A percentile compares a stretch with the other conserved stretches of the same genome.
Evolutionary conservation across 78 protist species (phyloP).

Genomic region (Anaeramoeba flamelloides): DNA sequence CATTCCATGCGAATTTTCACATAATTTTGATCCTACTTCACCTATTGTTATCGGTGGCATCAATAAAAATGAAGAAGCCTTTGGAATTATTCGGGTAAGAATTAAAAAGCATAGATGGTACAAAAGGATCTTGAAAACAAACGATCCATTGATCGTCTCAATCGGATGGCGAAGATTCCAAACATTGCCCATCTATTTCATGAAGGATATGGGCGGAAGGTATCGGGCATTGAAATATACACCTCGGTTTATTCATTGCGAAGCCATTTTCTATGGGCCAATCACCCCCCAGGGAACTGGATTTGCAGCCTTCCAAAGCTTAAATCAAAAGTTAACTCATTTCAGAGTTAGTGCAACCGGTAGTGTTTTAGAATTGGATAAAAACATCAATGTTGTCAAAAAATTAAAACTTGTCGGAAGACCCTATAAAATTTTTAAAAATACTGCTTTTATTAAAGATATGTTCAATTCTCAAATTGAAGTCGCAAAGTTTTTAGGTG

Average conservation of each 20-base stretch:
- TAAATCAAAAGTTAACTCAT: background rate
- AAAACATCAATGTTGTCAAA: constrained; percentile 61
- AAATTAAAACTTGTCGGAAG: constrained; percentile 85
- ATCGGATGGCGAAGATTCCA: constrained; percentile 98
- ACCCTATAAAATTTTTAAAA: constrained; percentile 68
- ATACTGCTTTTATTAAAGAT: constrained; percentile 73
- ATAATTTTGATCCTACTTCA: constrained; percentile 54
- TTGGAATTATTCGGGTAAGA: constrained; percentile 60
- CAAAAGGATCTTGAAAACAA: constrained; percentile 66
- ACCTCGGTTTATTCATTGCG: constrained; percentile 94
- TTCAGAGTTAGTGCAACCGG: constrained; percentile 90
- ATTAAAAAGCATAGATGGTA: constrained; percentile 94
- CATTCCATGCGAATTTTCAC: constrained; percentile 78
- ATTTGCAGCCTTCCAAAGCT: constrained; percentile 34
- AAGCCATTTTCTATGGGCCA: constrained; percentile 72
- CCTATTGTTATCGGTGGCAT: constrained; percentile 87
- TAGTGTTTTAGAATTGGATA: constrained; percentile 60
- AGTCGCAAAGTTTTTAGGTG: constrained; percentile 88
- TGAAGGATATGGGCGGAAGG: constrained; percentile 56
- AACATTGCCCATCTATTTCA: constrained; percentile 45
- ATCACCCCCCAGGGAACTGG: constrained; percentile 57
- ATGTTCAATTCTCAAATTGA: constrained; percentile 62
- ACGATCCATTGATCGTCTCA: constrained; percentile 84
- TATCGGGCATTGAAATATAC: constrained; percentile 87
- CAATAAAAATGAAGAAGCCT: constrained; percentile 48